Evolutionary conservation across 441 rosid genomes (phyloP).

Genomic region (Gossypium lobatum): DNA sequence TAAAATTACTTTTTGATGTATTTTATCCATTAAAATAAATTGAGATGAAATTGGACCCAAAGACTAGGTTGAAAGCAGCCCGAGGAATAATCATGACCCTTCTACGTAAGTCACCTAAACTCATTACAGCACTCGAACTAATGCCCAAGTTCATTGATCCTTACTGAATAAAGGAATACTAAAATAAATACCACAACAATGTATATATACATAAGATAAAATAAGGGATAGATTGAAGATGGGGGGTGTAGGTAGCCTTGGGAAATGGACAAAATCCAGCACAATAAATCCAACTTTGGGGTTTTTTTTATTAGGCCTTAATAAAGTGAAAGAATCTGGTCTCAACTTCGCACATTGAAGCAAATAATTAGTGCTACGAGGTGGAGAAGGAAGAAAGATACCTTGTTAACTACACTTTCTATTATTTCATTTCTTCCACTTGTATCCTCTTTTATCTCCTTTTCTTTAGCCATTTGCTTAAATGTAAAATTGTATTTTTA

Average conservation of each 20-base stretch:
- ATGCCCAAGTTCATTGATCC: too few relatives aligned
- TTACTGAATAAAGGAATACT: too few relatives aligned
- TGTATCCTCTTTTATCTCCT: neutral
- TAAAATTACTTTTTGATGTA: too few relatives aligned
- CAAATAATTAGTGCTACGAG: neutral
- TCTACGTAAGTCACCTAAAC: too few relatives aligned
- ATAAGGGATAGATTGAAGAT: neutral
- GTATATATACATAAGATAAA: neutral
- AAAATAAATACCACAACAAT: too few relatives aligned
- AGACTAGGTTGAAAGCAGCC: too few relatives aligned
- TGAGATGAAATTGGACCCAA: too few relatives aligned
- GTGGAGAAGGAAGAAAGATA: constrained; percentile 7
- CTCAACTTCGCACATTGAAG: neutral
- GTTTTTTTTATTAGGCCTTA: neutral
- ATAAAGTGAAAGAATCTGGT: constrained; percentile 12
- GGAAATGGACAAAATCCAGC: constrained; percentile 22
- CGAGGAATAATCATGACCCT: too few relatives aligned
- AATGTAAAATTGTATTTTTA: too few relatives aligned
- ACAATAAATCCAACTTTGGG: neutral
- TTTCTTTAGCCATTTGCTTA: too few relatives aligned
- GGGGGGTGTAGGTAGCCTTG: constrained; percentile 19
- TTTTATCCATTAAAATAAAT: too few relatives aligned
- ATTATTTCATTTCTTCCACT: neutral
- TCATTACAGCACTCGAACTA: too few relatives aligned
- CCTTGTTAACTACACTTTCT: neutral